A percentile compares a stretch with the other conserved stretches of the same genome.
Evolutionary conservation across 2,329 filamentous ascomycete genomes (phyloP).

Genomic region (Shiraia sp.): DNA sequence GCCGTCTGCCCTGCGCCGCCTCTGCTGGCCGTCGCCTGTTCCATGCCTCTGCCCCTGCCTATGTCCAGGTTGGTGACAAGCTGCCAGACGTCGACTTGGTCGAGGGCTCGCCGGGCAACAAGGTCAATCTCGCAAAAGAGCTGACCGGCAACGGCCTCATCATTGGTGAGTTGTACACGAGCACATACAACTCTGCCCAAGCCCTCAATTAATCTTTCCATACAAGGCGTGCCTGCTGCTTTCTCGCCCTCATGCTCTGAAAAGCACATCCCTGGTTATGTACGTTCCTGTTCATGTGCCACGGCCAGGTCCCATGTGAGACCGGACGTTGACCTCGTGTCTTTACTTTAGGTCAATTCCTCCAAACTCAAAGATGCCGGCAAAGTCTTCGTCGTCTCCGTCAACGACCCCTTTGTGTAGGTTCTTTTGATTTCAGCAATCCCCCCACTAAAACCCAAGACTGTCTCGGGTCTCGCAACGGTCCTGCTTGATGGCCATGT

Average conservation of each 20-base stretch:
- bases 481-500: too few species aligned
- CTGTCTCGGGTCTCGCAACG: slow-evolving; percentile 19
- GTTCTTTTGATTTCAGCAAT: too few species aligned
- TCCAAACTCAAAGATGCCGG: slow-evolving; percentile 77
- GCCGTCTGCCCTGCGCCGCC: slow-evolving; percentile 29
- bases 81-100: slow-evolving; percentile 78
- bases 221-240: slow-evolving; percentile 47
- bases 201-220: slow-evolving; percentile 9
- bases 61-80: slow-evolving; percentile 77
- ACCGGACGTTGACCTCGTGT: too few species aligned
- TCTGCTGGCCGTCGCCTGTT: slow-evolving; percentile 51
- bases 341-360: too few species aligned
- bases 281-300: too few species aligned
- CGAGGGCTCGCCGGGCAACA: slow-evolving; percentile 87
- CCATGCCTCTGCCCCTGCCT: slow-evolving; percentile 64
- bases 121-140: slow-evolving; percentile 83
- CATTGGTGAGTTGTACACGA: slow-evolving; percentile 51
- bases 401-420: slow-evolving; percentile 95
- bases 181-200: slow-evolving; percentile 3
- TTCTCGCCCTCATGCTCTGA: slow-evolving; percentile 64
- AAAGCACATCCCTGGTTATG: slow-evolving; percentile 82
- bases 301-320: too few species aligned
- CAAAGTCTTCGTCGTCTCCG: slow-evolving; percentile 84
- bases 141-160: slow-evolving; percentile 76
- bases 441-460: too few species aligned